Base-by-base conservation (phyloP, 2,329 filamentous ascomycete genomes). In the Fusarium phyllophilum region DNA sequence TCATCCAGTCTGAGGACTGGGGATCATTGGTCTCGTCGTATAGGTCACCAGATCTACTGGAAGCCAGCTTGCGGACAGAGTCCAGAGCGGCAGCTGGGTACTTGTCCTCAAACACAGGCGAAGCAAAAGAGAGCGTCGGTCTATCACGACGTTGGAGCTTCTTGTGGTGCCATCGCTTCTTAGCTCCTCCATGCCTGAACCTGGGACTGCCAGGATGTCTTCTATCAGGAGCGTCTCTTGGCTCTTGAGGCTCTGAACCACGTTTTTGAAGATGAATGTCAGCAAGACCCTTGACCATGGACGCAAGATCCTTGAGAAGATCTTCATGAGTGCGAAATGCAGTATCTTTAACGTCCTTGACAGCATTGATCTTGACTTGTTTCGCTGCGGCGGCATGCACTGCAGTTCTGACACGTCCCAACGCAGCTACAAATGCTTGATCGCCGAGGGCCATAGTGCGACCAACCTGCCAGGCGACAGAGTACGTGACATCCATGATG, bases 401-500 rank as follows among this genome's bases (percentile, higher is more conserved):
- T 1, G 26, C 44, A 11, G 45, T 54, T 26, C 57, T 29, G 3
- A 66, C 29, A 2, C 67, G 67, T 11, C n/a, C 26, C 5, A 85
- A 45, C 0, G 81, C 78, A 10, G 78, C 66, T 4, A 70, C 78
- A 59, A 84, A 85, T 0, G 67, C 65, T 13, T 79, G 39, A 59
- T 79, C 82, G 0, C 78, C 80, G 0, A 86, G 68, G 0, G 83
- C 85, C 39, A 86, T 55, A 8, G 78, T 79, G 29, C 80, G 80
- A 0, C 85, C 85, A 1, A 86, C 62, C 34, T 84, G 74, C 85
- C 85, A 87, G 0, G 85, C 85, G 0, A 77, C 61, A 0, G 81
- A 81, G 73, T 86, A 87, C 0, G 82, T 82, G 2, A 86, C 57
- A 66, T 87, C 85, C 81, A 86, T 84, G 10, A 86, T 72, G 1